phyloP scores from a whole-genome alignment of 352 stramenopile species.

The Chrysophaeum taylorii region DNA sequence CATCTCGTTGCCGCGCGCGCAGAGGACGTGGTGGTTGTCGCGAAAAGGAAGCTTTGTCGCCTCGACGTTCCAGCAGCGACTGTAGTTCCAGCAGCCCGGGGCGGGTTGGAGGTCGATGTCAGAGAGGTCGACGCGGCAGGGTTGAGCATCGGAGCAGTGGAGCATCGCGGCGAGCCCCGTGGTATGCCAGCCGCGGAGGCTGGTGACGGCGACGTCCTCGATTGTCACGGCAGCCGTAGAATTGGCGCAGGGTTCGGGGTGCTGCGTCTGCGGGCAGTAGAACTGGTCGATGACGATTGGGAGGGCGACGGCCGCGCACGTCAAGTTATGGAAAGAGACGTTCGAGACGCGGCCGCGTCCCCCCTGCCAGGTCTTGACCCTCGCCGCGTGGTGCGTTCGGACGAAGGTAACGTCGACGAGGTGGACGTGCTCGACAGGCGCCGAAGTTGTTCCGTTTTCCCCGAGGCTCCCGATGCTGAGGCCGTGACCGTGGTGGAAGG shows the following conservation, averaged over 20 bases:
- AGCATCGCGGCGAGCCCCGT: conserved; percentile 8
- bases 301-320: background rate
- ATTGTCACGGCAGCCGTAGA: background rate
- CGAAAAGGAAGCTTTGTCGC: too few species aligned
- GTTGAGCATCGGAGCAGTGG: background rate
- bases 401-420: background rate
- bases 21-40: background rate
- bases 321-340: background rate
- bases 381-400: background rate
- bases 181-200: conserved; percentile 6
- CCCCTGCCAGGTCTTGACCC: conserved; percentile 13
- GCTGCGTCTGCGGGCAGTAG: conserved; percentile 7
- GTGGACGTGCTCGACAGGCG: background rate
- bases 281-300: conserved; percentile 14
- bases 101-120: background rate
- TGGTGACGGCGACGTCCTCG: background rate
- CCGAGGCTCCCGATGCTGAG: conserved; percentile 3
- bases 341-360: background rate
- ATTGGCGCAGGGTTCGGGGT: background rate
- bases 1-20: conserved; percentile 3
- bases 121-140: background rate
- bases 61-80: conserved; percentile 1
- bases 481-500: background rate
- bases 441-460: background rate
- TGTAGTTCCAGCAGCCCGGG: conserved; percentile 7